Conservation (phyloP, 306 rosid genomes). For the Abrus precatorius region DNA sequence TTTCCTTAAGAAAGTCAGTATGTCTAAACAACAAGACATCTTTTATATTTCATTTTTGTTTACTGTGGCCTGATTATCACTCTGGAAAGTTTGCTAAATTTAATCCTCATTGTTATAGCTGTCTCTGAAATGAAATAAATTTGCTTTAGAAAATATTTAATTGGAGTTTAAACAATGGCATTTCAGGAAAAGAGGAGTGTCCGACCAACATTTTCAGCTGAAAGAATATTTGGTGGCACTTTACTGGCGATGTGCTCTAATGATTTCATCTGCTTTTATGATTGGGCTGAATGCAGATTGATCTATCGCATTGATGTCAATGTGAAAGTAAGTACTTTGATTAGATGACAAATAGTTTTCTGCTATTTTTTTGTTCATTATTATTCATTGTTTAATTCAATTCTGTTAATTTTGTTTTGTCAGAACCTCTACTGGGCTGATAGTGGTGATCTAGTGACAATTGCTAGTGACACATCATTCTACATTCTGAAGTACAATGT, state of each 20-base stretch:
- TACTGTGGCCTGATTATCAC: slow-evolving; percentile 40
- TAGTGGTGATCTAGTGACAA: slow-evolving; percentile 93
- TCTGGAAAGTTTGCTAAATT: not conserved
- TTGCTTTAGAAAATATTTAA: not conserved
- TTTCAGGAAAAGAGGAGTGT: slow-evolving; percentile 95
- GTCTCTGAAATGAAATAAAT: slow-evolving; percentile 16
- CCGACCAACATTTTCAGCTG: slow-evolving; percentile 95
- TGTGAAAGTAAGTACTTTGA: slow-evolving; percentile 80
- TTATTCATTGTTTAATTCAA: slow-evolving; percentile 21
- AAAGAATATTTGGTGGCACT: slow-evolving; percentile 85
- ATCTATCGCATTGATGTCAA: slow-evolving; percentile 92
- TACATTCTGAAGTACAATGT: slow-evolving; percentile 96
- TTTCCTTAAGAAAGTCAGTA: slow-evolving; percentile 31
- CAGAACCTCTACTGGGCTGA: slow-evolving; percentile 99
- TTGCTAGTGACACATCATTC: slow-evolving; percentile 92
- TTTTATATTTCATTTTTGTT: slow-evolving; percentile 26
- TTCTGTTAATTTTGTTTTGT: slow-evolving; percentile 28
- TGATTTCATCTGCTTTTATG: slow-evolving; percentile 97
- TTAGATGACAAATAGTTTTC: slow-evolving; percentile 39
- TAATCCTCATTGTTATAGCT: slow-evolving; percentile 7
- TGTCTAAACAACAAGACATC: slow-evolving; percentile 30
- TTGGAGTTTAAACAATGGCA: slow-evolving; percentile 39
- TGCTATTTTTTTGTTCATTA: not conserved
- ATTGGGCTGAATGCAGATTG: slow-evolving; percentile 97
- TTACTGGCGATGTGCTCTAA: slow-evolving; percentile 96